Percentiles rank a stretch among this genome's conserved stretches.
Evolutionary conservation across 306 rosid genomes (phyloP).

Genomic region (Cicer arietinum): DNA sequence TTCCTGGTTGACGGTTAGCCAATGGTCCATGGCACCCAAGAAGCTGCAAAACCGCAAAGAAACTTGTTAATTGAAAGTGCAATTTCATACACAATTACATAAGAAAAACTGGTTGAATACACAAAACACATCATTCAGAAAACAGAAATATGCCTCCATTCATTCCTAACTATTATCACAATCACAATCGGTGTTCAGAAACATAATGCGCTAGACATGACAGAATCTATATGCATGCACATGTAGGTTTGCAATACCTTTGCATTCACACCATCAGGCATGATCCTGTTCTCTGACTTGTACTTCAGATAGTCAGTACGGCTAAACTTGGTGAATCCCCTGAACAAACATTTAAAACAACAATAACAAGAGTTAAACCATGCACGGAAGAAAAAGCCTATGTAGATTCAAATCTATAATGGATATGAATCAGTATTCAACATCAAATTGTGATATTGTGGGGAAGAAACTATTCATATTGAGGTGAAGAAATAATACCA

Average conservation of each 20-base stretch:
- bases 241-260: not conserved
- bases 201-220: too few species aligned
- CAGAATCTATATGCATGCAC: not conserved
- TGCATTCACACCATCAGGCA: constrained; percentile 11
- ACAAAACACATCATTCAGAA: not conserved
- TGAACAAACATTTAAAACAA: not conserved
- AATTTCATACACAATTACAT: not conserved
- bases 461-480: not conserved
- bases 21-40: constrained; percentile 17
- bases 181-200: not conserved
- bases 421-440: not conserved
- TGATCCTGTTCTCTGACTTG: not conserved
- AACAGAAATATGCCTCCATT: not conserved
- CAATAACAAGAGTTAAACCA: not conserved
- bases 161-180: not conserved
- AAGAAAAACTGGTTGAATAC: not conserved
- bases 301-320: not conserved
- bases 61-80: not conserved
- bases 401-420: not conserved
- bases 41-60: not conserved
- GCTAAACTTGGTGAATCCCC: constrained; percentile 16
- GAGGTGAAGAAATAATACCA: not conserved
- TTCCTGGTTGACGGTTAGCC: constrained; percentile 14
- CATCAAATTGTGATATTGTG: not conserved
- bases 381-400: not conserved